Evolutionary conservation across 1,284 basidiomycete genomes (phyloP), one percentile per base, ranked within the genome.

Genomic region (Rhodotorula sp.): DNA sequence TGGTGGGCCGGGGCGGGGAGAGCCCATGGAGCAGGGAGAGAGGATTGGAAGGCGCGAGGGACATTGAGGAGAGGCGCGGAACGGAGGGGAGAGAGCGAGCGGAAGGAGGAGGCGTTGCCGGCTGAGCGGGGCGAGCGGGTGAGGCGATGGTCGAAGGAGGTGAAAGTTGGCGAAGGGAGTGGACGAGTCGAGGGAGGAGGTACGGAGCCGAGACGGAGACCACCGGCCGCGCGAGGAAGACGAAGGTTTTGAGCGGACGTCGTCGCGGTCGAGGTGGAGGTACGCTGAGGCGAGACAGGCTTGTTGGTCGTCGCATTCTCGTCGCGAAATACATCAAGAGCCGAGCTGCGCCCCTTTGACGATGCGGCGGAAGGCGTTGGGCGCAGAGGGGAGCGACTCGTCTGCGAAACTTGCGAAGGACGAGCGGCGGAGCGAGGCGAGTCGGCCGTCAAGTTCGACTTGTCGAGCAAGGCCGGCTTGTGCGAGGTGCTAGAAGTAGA

Each of bases 391-490:
- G 56, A 44, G 56, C 7, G 39, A 17, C 7, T 9, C 19, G 39
- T 5, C 7, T 10, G 17, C 6, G 15, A 27, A 39, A 22, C 13
- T 29, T 58, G 39, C 27, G 44, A 29, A 56, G 55, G 44, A 22
- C 56, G 44, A 20, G 29, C 29, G 20, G 11, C 13, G 10, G 22
- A 15, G 36, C 36, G 51, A 13, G 32, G 59, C 51, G 36, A 53
- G 13, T 44, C 27, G 32, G 39, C 36, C 9, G 39, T 32, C 22
- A 47, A 29, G 30, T 66, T 66, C 20, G 64, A 66, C 64, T 66
- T 66, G 64, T 66, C 64, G 9, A 13, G 9, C 11, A 66, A 47
- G 1, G 64, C 64, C 9, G 34, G 30, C 1, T n/a, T n/a, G n/a
- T 54, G 44, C 8, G 54, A 29, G 24, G n/a, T n/a, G 15, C 8